Evolutionary conservation across 2,329 filamentous ascomycete species (phyloP), one percentile per base, ranked within the genome.

Genomic region (Neofusicoccum cordaticola): DNA sequence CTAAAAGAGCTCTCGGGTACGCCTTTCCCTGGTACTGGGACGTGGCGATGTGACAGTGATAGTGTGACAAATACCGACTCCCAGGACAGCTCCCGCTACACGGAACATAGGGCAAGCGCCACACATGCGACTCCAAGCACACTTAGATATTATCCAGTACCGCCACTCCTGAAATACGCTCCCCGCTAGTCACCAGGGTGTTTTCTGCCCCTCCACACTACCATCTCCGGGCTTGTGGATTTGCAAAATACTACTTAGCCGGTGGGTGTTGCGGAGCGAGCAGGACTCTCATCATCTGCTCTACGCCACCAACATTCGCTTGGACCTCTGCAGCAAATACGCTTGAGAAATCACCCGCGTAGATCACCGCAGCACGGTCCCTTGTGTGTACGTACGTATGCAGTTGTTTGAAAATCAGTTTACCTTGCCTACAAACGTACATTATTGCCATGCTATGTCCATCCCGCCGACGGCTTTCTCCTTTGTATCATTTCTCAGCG

Each of bases 21-120:
- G 31, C 27, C 19, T 60, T 60, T 37, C 56, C 56, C n/a, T 60
- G 56, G 56, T 47, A 37, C 27, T 60, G 56, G 56, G 56, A 60
- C 56, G 56, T 47, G 56, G 47, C 39, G 31, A 60, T 60, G 56
- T 60, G 56, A 60, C 56, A 22, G 56, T 45, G 42, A 60, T 35
- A 47, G 31, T 60, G 56, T 60, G 42, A 37, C 56, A 47, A 60
- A 22, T 60, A 60, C 56, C 56, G 56, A n/a, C 42, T 17, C 8
- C 56, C 56, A 48, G 56, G 56, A 47, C 31, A 22, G 53, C 56
- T 60, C 41, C 56, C 42, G 27, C 42, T 37, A 11, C n/a, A 60
- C 13, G 41, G 47, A 35, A 47, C 56, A 47, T 31, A 47, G 47
- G 27, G 31, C 34, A 44, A 47, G 41, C 42, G 56, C 56, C 56